A percentile compares a stretch with the other conserved stretches of the same genome.
These are phyloP conservation scores for Coniochaeta ligniaria DNA, from an alignment of 2,329 filamentous ascomycete species.

Conservation along the genomic window DNA sequence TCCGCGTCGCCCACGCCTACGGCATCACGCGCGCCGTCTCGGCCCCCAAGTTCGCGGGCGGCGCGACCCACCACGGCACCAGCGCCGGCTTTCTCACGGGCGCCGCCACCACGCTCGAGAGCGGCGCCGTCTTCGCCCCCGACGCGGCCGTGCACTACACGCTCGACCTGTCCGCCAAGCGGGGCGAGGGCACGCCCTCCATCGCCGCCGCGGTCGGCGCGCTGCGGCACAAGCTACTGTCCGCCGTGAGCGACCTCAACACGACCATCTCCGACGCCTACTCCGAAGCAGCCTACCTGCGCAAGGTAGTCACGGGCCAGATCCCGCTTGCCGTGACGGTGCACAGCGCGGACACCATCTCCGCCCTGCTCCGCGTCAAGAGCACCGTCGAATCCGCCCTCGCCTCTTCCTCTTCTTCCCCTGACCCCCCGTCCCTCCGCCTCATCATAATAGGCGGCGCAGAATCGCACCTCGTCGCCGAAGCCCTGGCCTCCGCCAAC, in stretches of 20 bases:
- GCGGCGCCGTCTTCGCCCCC: slow-evolving; percentile 43
- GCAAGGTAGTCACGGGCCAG: slow-evolving; percentile 45
- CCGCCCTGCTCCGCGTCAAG: slow-evolving; percentile 52
- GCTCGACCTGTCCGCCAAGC: slow-evolving; percentile 39
- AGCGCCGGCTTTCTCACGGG: slow-evolving; percentile 52
- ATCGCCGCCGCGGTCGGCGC: slow-evolving; percentile 46
- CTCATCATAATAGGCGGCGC: slow-evolving; percentile 55
- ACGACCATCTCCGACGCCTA: slow-evolving; percentile 30
- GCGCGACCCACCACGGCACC: slow-evolving; percentile 43
- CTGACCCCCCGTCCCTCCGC: slow-evolving; percentile 25
- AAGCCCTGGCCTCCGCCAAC: slow-evolving; percentile 46
- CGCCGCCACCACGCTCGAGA: slow-evolving; percentile 35
- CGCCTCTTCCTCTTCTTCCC: background rate
- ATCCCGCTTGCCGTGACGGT: slow-evolving; percentile 50
- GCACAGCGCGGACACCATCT: slow-evolving; percentile 58
- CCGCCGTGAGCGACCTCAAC: slow-evolving; percentile 34
- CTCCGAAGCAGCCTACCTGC: slow-evolving; percentile 42
- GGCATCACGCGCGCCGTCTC: slow-evolving; percentile 54
- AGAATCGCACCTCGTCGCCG: slow-evolving; percentile 53
- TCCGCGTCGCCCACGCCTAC: slow-evolving; percentile 42
- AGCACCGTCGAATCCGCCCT: slow-evolving; percentile 37
- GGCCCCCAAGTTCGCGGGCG: slow-evolving; percentile 38
- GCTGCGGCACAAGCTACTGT: slow-evolving; percentile 46
- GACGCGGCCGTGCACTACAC: slow-evolving; percentile 55
- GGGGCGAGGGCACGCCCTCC: slow-evolving; percentile 32